Evolutionary conservation across 176 grass and related monocot species (phyloP).

Genomic region (Avena atlantica): DNA sequence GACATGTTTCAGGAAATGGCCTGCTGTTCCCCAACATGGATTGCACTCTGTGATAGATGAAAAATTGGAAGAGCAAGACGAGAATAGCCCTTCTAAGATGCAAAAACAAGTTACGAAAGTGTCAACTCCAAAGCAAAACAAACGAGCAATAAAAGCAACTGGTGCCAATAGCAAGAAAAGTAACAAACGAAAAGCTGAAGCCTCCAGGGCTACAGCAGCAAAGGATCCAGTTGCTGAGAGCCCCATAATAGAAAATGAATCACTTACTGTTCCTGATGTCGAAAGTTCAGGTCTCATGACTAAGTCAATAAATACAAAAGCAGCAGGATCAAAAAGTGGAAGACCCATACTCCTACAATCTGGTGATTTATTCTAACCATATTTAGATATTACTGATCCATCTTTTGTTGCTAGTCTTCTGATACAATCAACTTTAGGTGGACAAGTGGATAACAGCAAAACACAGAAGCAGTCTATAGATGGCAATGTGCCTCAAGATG

Average conservation of each 20-base stretch:
- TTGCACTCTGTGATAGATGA: slow-evolving; percentile 36
- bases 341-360: slow-evolving; percentile 1
- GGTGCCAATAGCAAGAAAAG: slow-evolving; percentile 20
- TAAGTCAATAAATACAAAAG: slow-evolving; percentile 28
- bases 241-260: slow-evolving; percentile 18
- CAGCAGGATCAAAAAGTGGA: background rate
- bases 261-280: background rate
- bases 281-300: slow-evolving; percentile 7
- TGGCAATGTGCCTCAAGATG: background rate
- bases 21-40: slow-evolving; percentile 17
- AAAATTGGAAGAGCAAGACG: slow-evolving; percentile 44
- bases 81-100: slow-evolving; percentile 33
- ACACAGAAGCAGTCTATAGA: background rate
- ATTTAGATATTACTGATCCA: slow-evolving; percentile 13
- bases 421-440: slow-evolving; percentile 41
- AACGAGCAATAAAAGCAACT: background rate
- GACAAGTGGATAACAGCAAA: slow-evolving; percentile 7
- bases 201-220: background rate
- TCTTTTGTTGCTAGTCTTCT: background rate
- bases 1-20: slow-evolving; percentile 43
- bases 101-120: background rate
- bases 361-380: slow-evolving; percentile 23
- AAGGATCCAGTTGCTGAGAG: background rate
- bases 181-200: slow-evolving; percentile 48
- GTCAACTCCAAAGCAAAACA: slow-evolving; percentile 38